These are phyloP conservation scores for Fusarium austroafricanum DNA, from an alignment of 2,329 filamentous ascomycete genomes.

Conservation along the genomic window DNA sequence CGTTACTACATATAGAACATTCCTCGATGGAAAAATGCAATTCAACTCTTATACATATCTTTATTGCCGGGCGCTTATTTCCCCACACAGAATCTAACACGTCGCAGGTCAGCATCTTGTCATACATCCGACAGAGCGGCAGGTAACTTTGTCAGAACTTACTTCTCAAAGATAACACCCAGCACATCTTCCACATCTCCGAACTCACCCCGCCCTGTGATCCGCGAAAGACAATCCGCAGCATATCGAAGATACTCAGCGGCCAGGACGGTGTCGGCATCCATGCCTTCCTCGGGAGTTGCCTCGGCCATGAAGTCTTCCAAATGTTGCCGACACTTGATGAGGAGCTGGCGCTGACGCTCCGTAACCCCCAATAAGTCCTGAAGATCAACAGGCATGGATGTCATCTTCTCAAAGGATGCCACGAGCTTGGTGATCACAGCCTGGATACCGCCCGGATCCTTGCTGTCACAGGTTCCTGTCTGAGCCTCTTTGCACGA, in stretches of 20 bases:
- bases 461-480: slow-evolving; percentile 45
- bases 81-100: slow-evolving; percentile 59
- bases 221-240: slow-evolving; percentile 82
- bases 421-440: slow-evolving; percentile 76
- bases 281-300: slow-evolving; percentile 52
- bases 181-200: slow-evolving; percentile 96
- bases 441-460: slow-evolving; percentile 73
- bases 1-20: slow-evolving; percentile 33
- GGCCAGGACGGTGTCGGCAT: slow-evolving; percentile 87
- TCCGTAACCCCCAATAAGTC: slow-evolving; percentile 92
- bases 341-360: slow-evolving; percentile 85
- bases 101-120: slow-evolving; percentile 32
- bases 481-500: slow-evolving; percentile 75
- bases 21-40: slow-evolving; percentile 18
- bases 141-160: slow-evolving; percentile 53
- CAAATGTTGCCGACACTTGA: slow-evolving; percentile 77
- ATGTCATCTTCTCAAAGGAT: slow-evolving; percentile 78
- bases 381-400: slow-evolving; percentile 76
- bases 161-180: slow-evolving; percentile 98
- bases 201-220: slow-evolving; percentile 85
- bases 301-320: slow-evolving; percentile 77
- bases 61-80: slow-evolving; percentile 48
- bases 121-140: background rate
- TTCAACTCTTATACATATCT: slow-evolving; percentile 10
- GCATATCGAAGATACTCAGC: slow-evolving; percentile 89